phyloP scores from a whole-genome alignment of 306 rosid species.

The Prunus padus region DNA sequence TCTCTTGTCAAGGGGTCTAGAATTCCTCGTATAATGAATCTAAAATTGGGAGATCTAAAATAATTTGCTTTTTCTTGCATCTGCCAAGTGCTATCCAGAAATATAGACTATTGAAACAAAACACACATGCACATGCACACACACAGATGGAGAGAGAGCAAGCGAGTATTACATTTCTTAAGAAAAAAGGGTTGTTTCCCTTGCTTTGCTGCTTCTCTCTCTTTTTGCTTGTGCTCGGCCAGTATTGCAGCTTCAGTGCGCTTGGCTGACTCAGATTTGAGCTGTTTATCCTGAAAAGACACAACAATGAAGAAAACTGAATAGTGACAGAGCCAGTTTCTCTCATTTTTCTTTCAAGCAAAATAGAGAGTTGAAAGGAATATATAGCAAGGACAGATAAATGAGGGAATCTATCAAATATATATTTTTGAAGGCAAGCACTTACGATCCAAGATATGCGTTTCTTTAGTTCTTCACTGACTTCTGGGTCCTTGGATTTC shows the following conservation, averaged over 20 bases:
- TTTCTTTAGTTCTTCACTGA: conserved; percentile 46
- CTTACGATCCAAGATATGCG: conserved; percentile 73
- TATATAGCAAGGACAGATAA: background rate
- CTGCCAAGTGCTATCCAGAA: background rate
- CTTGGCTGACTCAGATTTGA: conserved; percentile 54
- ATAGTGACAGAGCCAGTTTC: background rate
- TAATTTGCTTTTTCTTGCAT: background rate
- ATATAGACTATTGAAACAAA: no score
- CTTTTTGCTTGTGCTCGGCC: conserved; percentile 74
- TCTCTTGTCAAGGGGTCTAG: background rate
- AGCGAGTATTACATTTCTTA: conserved; percentile 54
- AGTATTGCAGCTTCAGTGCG: conserved; percentile 50
- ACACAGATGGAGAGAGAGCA: background rate
- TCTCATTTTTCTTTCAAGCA: background rate
- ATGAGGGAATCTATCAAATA: background rate
- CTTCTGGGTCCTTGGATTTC: conserved; percentile 49
- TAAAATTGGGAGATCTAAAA: background rate
- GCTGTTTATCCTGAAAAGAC: conserved; percentile 63
- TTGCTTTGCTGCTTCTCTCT: conserved; percentile 72
- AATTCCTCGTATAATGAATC: background rate
- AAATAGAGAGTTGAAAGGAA: conserved; percentile 12
- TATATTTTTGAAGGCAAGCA: conserved; percentile 15
- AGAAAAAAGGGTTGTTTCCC: conserved; percentile 88
- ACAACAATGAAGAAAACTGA: background rate
- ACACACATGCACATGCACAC: background rate